phyloP scores from a whole-genome alignment of 257 asterid genomes.

The Coffea canephora region DNA sequence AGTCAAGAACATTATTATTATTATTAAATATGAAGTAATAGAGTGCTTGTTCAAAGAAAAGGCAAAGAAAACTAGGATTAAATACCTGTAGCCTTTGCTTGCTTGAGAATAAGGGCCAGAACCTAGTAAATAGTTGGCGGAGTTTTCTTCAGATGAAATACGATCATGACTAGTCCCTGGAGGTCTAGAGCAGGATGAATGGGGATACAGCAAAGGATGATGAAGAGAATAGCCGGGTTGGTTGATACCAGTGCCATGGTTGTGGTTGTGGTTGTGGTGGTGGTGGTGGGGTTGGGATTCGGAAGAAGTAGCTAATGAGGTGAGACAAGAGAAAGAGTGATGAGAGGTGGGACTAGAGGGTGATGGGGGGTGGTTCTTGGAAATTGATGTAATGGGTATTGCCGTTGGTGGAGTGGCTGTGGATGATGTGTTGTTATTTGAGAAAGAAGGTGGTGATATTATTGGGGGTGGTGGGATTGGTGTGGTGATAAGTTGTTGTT shows the following conservation, averaged over 20 bases:
- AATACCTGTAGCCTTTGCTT: constrained; percentile 41
- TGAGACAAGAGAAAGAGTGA: constrained; percentile 22
- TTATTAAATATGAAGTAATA: background rate
- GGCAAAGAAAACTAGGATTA: background rate
- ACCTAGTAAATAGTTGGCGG: constrained; percentile 46
- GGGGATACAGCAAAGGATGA: constrained; percentile 34
- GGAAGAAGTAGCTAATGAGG: constrained; percentile 17
- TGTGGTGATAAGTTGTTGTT: constrained; percentile 36
- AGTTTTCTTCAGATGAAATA: constrained; percentile 33
- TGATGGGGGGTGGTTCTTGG: constrained; percentile 19
- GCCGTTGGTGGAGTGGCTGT: constrained; percentile 20
- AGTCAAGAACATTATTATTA: background rate
- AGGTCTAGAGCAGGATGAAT: constrained; percentile 34
- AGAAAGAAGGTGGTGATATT: constrained; percentile 9
- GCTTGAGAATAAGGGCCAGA: constrained; percentile 31
- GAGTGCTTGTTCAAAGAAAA: too few relatives aligned
- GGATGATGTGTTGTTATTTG: constrained; percentile 15
- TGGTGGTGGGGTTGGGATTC: background rate
- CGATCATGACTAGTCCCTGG: constrained; percentile 11
- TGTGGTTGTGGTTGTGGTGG: background rate
- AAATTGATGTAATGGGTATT: constrained; percentile 34
- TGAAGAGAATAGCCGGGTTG: background rate
- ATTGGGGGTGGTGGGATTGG: constrained; percentile 13
- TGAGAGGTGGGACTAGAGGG: constrained; percentile 17
- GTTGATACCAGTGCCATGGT: background rate